A percentile compares a stretch with the other conserved stretches of the same genome.
phyloP scores from a whole-genome alignment of 1,139 yeast genomes.

The Blastobotrys niveus region DNA sequence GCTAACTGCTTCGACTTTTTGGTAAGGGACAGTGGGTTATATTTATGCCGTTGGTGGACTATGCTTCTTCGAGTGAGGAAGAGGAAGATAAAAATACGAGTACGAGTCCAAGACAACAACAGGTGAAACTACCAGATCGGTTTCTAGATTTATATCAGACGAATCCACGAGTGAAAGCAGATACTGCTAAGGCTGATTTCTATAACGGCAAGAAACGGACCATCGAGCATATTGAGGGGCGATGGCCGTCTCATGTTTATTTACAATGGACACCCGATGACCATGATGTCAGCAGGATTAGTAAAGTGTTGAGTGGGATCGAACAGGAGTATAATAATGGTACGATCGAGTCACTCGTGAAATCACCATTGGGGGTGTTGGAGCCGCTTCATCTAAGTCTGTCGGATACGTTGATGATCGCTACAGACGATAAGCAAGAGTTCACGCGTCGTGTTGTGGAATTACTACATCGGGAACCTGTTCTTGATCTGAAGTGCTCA shows the following conservation, averaged over 20 bases:
- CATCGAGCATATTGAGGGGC: conserved; percentile 29
- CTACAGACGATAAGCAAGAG: conserved; percentile 18
- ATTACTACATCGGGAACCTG: background rate
- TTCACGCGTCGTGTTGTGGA: conserved; percentile 16
- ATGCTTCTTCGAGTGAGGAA: conserved; percentile 14
- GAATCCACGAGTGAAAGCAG: conserved; percentile 23
- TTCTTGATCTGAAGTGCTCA: background rate
- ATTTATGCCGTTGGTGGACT: conserved; percentile 22
- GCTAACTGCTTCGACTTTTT: no score
- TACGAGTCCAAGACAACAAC: background rate
- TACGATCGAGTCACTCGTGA: conserved; percentile 24
- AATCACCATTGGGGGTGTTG: conserved; percentile 26
- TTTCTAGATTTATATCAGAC: conserved; percentile 29
- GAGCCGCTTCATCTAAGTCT: conserved; percentile 33
- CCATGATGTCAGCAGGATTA: background rate
- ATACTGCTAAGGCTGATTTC: conserved; percentile 21
- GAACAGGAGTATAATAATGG: background rate
- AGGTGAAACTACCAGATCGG: conserved; percentile 28
- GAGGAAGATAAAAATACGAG: conserved; percentile 1
- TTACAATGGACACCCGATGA: conserved; percentile 29
- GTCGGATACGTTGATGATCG: conserved; percentile 32
- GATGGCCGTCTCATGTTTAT: conserved; percentile 35
- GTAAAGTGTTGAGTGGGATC: background rate
- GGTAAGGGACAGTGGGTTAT: no score
- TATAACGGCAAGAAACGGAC: conserved; percentile 29